Percentiles rank a stretch among this genome's conserved stretches.
phyloP scores from a whole-genome alignment of 2,329 filamentous ascomycete species.

The Pseudonectria buxi region DNA sequence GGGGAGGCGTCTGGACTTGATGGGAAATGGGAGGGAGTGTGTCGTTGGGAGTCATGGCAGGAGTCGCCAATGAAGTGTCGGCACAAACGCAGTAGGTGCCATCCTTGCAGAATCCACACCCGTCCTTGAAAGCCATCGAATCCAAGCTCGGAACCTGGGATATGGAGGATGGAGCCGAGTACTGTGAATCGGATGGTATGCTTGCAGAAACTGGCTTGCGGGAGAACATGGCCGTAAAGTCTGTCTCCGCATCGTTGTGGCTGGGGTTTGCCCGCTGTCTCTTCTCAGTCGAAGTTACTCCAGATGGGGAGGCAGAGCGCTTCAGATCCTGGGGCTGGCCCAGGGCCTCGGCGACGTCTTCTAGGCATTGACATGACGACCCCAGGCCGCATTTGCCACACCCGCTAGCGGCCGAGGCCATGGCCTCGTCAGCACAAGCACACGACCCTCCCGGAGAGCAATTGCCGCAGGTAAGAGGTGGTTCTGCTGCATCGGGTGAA shows the following conservation, averaged over 20 bases:
- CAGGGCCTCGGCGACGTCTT: conserved; percentile 49
- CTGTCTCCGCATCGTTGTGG: conserved; percentile 59
- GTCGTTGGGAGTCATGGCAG: conserved; percentile 34
- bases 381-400: conserved; percentile 61
- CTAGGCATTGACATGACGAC: conserved; percentile 57
- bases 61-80: conserved; percentile 43
- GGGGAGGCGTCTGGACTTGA: conserved; percentile 51
- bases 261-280: conserved; percentile 45
- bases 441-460: conserved; percentile 49
- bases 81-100: conserved; percentile 79
- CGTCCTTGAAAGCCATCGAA: conserved; percentile 50
- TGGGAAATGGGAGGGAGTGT: conserved; percentile 35
- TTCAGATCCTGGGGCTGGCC: conserved; percentile 36
- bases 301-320: conserved; percentile 41
- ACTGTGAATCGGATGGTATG: conserved; percentile 16
- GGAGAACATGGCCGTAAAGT: conserved; percentile 64
- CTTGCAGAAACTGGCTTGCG: conserved; percentile 30
- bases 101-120: conserved; percentile 77
- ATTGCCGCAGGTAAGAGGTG: conserved; percentile 45
- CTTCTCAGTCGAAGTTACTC: conserved; percentile 43
- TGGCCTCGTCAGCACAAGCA: conserved; percentile 52
- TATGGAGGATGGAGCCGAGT: conserved; percentile 25
- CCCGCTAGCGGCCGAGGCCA: conserved; percentile 47
- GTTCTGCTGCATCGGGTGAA: conserved; percentile 22
- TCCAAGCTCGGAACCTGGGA: conserved; percentile 31